Base-by-base conservation (phyloP, 2,329 filamentous ascomycete genomes). In the Fusarium sp. region DNA sequence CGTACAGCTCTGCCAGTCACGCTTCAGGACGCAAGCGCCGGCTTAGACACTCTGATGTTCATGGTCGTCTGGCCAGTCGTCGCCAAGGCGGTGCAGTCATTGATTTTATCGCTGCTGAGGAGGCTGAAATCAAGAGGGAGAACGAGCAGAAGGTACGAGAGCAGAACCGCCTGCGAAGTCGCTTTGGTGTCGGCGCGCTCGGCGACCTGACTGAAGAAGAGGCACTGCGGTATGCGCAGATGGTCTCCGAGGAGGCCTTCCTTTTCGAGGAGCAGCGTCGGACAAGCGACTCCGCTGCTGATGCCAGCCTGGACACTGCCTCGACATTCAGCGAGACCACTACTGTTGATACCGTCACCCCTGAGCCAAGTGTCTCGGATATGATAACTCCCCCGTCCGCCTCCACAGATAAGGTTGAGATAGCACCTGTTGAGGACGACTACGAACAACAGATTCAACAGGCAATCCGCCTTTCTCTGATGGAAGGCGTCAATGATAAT, bases 31-130 rank as follows among this genome's bases (percentile, higher is more conserved):
- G 89, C 71, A 98, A 97, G 82, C 92, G 95, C n/a, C 91, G 91
- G 14, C 84, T 92, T 20, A 92, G 94, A 42, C 91, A 94, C 66
- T 89, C 90, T 3, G 91, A 89, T 66, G 79, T 86, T 11, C 87
- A 89, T 63, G 86, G 87, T n/a, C 87, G 86, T 28, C 75, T 84
- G 12, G 83, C 83, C 22, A 85, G 84, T 59, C 87, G 88, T 50
- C 85, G 88, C 9, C 82, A 92, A 26, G 89, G 93, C 48, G 91
- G 90, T 24, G 91, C 92, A 30, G 86, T 98, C 41, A 90, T 91
- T 67, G 92, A 92, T 72, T 95, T 95, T 78, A 98, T 98, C 71
- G 91, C 91, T 45, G 92, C 93, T n/a, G 96, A 98, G 81, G 89
- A 93, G 74, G 88, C 91, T 48, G 95, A 98, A 80, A 87, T 98